Evolutionary conservation across 495 filamentous ascomycete genomes (phyloP).

Genomic region (Penicillium soppii): DNA sequence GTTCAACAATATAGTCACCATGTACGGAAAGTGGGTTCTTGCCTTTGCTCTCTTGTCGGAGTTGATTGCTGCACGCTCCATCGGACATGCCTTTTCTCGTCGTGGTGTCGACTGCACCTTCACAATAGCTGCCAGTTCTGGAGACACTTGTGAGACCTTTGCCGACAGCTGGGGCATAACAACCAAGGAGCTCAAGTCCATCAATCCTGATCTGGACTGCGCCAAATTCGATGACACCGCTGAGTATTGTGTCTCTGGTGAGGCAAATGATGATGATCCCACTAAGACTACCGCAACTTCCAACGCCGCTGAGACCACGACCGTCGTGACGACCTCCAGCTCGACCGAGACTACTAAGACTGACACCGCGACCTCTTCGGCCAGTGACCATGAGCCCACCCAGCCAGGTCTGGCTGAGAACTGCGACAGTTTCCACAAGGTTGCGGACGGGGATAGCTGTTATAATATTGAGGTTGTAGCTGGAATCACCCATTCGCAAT

Average conservation of each 20-base stretch:
- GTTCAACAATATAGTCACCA: not conserved
- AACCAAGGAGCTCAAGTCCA: conserved; percentile 1
- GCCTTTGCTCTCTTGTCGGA: not conserved
- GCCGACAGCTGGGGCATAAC: conserved; percentile 10
- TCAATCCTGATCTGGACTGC: conserved; percentile 18
- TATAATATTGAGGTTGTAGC: conserved; percentile 19
- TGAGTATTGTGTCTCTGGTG: conserved; percentile 17
- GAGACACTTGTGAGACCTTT: conserved; percentile 14
- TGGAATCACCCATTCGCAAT: conserved; percentile 27
- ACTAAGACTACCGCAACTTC: conserved; percentile 8
- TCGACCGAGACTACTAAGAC: conserved; percentile 8
- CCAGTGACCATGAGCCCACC: conserved; percentile 14
- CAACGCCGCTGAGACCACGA: conserved; percentile 8
- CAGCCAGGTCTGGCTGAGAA: conserved; percentile 33
- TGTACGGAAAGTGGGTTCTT: conserved; percentile 1
- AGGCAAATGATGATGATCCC: conserved; percentile 1
- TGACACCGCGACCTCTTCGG: conserved; percentile 7
- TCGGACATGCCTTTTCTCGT: conserved; percentile 6
- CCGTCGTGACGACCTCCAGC: not conserved
- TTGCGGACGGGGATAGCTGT: conserved; percentile 28
- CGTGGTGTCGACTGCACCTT: conserved; percentile 12
- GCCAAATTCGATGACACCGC: conserved; percentile 8
- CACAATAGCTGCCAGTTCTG: not conserved
- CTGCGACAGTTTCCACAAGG: conserved; percentile 34
- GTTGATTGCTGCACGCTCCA: conserved; percentile 4